Base-by-base conservation (phyloP, 495 filamentous ascomycete species). In the Xylaria telfairii region DNA sequence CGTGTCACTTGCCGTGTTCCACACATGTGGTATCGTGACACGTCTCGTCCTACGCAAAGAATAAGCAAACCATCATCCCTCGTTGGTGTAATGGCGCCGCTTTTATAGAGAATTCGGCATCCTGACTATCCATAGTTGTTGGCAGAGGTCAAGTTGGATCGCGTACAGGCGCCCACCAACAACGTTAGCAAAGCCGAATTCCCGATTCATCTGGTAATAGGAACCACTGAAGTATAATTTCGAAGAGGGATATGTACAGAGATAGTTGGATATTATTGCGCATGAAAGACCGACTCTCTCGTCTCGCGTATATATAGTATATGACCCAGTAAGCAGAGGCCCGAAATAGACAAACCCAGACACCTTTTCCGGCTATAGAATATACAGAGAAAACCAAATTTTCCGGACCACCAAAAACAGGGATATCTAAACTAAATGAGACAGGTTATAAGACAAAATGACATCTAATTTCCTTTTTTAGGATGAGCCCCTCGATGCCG, bases 401-500 rank as follows among this genome's bases (percentile, higher is more conserved):
- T 61, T 46, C 39, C 61, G 47, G 21, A 64, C 32, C 34, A 17
- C 3, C 56, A 30, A 59, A 46, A 41, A 24, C 59, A 62, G 37
- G 59, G 59, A 62, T 62, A 62, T 62, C 59, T 62, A 24, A 42
- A 41, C 10, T 28, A 62, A 62, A 62, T 28, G 37, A 62, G 37
- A 62, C 37, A 62, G 42, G 13, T 42, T 13, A 42, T 24, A 41
- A 39, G 4, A 34, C 30, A 32, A 17, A 62, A 62, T 28, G 12
- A 9, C 37, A 26, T 61, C 39, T n/a, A 46, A 10, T 44, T 34
- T 34, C 19, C 15, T 37, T 59, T 47, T 60, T 13, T 54, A 54
- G 51, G 51, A 37, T 64, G 47, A 65, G 17, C 46, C 60, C 30
- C 60, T 65, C 39, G 68, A 70, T 42, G 49, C 60, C 8, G 34